A percentile compares a stretch with the other conserved stretches of the same genome.
Conservation (phyloP, 371 early-diverging fungal genomes). For the Smittium culicis region DNA sequence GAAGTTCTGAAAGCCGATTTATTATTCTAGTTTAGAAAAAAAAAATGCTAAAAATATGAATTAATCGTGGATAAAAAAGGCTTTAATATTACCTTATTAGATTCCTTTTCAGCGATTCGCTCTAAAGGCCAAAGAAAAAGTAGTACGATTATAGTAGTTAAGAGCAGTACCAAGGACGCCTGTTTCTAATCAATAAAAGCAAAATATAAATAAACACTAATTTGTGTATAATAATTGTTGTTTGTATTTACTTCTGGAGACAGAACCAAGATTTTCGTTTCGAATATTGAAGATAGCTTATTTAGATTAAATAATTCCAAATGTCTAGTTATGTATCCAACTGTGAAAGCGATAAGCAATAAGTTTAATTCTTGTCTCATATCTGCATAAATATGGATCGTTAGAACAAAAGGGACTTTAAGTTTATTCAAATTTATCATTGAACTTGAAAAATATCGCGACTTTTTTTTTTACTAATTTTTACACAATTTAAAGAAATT, state of each 20-base stretch:
- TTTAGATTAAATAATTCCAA: constrained; percentile 31
- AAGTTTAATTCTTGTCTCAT: constrained; percentile 32
- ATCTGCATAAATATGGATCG: background rate
- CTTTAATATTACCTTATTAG: constrained; percentile 16
- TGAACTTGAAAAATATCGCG: too few species aligned
- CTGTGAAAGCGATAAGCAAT: constrained; percentile 30
- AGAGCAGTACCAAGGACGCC: constrained; percentile 13
- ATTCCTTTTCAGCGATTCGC: constrained; percentile 28
- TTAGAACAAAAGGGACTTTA: too few species aligned
- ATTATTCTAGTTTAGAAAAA: constrained; percentile 11
- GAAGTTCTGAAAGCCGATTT: constrained; percentile 26
- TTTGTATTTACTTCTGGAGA: constrained; percentile 18
- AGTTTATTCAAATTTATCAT: too few species aligned
- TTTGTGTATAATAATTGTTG: background rate
- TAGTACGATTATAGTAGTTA: constrained; percentile 14
- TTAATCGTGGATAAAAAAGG: too few species aligned
- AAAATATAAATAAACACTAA: background rate
- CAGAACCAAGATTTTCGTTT: constrained; percentile 19
- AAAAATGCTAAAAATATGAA: too few species aligned
- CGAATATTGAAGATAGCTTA: constrained; percentile 20
- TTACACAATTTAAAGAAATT: too few species aligned
- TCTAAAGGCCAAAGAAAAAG: constrained; percentile 28
- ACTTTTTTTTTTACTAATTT: too few species aligned
- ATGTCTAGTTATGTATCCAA: constrained; percentile 31
- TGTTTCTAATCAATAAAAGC: constrained; percentile 3